Conservation (phyloP, 2,329 filamentous ascomycete species). For the Amylocarpus encephaloides region DNA sequence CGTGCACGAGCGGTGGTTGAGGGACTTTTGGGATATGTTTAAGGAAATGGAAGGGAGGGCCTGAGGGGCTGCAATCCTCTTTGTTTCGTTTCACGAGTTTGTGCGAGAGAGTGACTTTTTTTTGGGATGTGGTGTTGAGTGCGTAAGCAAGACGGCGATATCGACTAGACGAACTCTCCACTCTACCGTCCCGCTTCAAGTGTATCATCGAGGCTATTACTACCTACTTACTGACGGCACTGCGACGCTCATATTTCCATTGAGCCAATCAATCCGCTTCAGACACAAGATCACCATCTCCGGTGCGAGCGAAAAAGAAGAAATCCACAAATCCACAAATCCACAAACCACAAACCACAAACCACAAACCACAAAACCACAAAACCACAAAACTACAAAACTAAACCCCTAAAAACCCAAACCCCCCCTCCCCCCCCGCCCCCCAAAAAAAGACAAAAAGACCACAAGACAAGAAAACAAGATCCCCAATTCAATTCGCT, state of each 20-base stretch:
- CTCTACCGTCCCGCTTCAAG: not conserved
- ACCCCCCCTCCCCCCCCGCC: not conserved
- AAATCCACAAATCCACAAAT: not conserved
- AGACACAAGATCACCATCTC: not conserved
- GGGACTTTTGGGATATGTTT: not conserved
- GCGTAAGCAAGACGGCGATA: not conserved
- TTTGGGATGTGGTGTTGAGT: not conserved
- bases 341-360: too few relatives aligned
- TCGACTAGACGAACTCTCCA: not conserved
- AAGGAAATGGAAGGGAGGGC: not conserved
- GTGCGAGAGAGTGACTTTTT: not conserved
- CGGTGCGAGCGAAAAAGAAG: not conserved
- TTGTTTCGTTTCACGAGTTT: slow-evolving; percentile 1
- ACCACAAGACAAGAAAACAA: too few relatives aligned
- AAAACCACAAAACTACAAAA: too few relatives aligned
- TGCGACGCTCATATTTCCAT: not conserved
- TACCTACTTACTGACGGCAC: not conserved
- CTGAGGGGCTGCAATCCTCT: not conserved
- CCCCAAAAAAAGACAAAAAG: too few relatives aligned
- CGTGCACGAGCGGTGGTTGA: slow-evolving; percentile 1
- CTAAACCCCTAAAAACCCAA: too few relatives aligned
- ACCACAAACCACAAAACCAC: too few relatives aligned
- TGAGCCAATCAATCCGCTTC: slow-evolving; percentile 3
- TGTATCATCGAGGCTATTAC: not conserved
- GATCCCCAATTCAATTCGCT: too few relatives aligned